Evolutionary conservation across 352 stramenopile genomes (phyloP), one percentile per base, ranked within the genome.

Genomic region (Phytopythium ostracodes): DNA sequence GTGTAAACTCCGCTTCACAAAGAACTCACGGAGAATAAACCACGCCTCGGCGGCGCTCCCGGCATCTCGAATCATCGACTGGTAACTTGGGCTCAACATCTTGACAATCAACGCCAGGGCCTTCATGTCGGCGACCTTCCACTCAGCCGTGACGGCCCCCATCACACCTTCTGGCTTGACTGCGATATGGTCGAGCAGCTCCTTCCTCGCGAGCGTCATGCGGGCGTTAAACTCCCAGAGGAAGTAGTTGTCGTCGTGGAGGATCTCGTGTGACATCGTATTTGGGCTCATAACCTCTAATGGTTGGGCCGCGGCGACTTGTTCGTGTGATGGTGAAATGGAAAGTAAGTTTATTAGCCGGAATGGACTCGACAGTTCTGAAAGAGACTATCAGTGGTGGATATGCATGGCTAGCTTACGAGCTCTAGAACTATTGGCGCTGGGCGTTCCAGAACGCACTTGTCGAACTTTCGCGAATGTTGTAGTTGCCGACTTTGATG

Each of bases 1-100:
- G n/a, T n/a, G n/a, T n/a, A 66, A 53, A 1, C 14, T 64, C 12
- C 60, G 44, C 47, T 71, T 71, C n/a, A 67, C 59, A 40, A 74
- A 74, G 38, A 70, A 71, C 2, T 0, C 29, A 0, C 38, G 46
- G 4, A 70, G 58, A 15, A 20, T 68, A 22, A 68, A 54, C 63
- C 67, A 68, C 5, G 64, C 64, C 5, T 71, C 46, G n/a, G 15
- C 3, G 0, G 42, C 56, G 2, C 49, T 55, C 7, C 5, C 44
- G 11, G 35, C 24, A 10, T 67, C 57, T 14, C 43, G 50, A 6
- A 72, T 38, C 62, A 72, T 59, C 18, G 64, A 50, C 33, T 62
- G 60, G 53, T 66, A 66, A 1, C 9, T 43, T 2, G 60, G 43
- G 18, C 52, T 10, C 11, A 66, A 38, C 12, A 66, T 12, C 22